Evolutionary conservation across 345 rosid species (phyloP), one percentile per base, ranked within the genome.

Genomic region (Eucalyptus polyanthemos): DNA sequence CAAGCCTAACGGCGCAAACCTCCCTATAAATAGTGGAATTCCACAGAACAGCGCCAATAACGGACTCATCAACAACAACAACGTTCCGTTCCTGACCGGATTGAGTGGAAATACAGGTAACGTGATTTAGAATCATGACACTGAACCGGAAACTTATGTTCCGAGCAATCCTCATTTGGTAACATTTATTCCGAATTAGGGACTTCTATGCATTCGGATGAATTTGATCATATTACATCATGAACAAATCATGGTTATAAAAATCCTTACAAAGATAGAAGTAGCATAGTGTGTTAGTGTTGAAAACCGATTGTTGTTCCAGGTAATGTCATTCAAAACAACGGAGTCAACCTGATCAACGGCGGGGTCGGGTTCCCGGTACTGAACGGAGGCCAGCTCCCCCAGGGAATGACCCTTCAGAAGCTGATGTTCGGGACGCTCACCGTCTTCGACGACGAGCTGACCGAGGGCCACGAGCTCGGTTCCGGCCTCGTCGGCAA

Each of bases 401-500:
- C 97, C 2, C 87, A 92, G 14, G 98, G 97, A 5, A 62, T 91
- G 12, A 89, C 95, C 25, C 91, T 94, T 31, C 95, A 95, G 34
- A 90, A 91, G 93, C 94, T 97, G 12, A 95, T 95, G 99, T 97
- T 97, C 50, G 98, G 98, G 50, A 97, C 99, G 40, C 87, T 97
- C 92, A 96, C 98, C 0, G 97, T 94, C 29, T 94, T 97, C 40
- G 98, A 96, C 34, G 98, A 97, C 50, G 99, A 97, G 80, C 87
- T 97, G 90, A 96, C 99, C 0, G 95, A 94, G 89, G 96, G 96
- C 24, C 93, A 94, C 12, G 96, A 97, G 44, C 94, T 95, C 4
- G 94, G 96, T 11, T 96, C 99, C 6, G 94, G 93, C 11, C 89
- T 95, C 9, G 89, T 96, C 2, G 99, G 99, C 15, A 97, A 94